These are phyloP conservation scores for Fusarium domesticum DNA, from an alignment of 2,329 filamentous ascomycete genomes.

Conservation along the genomic window DNA sequence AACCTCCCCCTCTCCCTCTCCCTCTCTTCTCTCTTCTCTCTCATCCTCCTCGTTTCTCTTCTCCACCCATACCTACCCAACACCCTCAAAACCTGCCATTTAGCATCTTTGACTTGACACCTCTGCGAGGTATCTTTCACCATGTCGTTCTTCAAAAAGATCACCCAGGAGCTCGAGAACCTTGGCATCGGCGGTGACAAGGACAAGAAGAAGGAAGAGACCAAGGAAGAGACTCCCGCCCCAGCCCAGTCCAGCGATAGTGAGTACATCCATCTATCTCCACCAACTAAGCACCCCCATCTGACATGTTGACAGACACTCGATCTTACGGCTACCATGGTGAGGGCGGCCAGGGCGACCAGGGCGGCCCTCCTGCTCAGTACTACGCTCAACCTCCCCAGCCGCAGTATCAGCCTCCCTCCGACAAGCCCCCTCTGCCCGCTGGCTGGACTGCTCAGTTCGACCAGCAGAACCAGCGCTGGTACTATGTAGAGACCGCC, in stretches of 20 bases:
- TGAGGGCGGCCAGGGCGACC: slow-evolving; percentile 19
- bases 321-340: slow-evolving; percentile 29
- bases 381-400: slow-evolving; percentile 24
- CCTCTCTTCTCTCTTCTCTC: not conserved
- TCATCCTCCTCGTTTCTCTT: not conserved
- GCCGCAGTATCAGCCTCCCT: slow-evolving; percentile 35
- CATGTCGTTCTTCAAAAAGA: slow-evolving; percentile 47
- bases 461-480: slow-evolving; percentile 58
- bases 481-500: slow-evolving; percentile 62
- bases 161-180: slow-evolving; percentile 45
- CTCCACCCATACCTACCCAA: not conserved
- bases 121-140: slow-evolving; percentile 8
- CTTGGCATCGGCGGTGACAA: slow-evolving; percentile 45
- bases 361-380: slow-evolving; percentile 39
- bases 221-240: slow-evolving; percentile 18
- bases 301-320: slow-evolving; percentile 7
- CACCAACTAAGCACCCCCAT: slow-evolving; percentile 7
- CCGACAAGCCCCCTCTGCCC: slow-evolving; percentile 50
- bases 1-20: slow-evolving; percentile 1
- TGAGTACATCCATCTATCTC: slow-evolving; percentile 5
- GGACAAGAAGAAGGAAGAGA: slow-evolving; percentile 29
- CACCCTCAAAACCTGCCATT: slow-evolving; percentile 3
- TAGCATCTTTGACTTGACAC: slow-evolving; percentile 9
- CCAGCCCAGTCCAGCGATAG: slow-evolving; percentile 16
- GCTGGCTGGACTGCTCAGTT: slow-evolving; percentile 62